These are phyloP conservation scores for Persicaria maculosa DNA, from an alignment of 148 eudicot genomes.

Conservation along the genomic window DNA sequence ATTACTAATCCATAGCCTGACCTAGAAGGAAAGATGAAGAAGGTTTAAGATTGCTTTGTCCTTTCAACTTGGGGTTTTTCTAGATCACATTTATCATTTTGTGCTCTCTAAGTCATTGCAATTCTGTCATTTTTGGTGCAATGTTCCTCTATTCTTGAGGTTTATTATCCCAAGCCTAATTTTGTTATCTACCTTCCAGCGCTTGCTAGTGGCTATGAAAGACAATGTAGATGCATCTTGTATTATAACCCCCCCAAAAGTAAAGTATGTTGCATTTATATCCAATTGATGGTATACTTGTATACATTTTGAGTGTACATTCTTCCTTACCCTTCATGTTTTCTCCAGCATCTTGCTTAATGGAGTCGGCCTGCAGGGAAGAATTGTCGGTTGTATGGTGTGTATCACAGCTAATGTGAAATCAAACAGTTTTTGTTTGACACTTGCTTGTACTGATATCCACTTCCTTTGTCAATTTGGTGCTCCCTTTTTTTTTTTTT, in stretches of 20 bases:
- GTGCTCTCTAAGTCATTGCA: not conserved
- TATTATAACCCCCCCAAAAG: conserved; percentile 57
- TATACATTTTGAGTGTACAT: conserved; percentile 11
- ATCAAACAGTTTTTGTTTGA: not conserved
- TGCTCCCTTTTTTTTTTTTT: not conserved
- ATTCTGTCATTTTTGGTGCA: not conserved
- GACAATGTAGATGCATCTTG: conserved; percentile 80
- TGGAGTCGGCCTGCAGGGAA: conserved; percentile 60
- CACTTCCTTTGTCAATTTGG: conserved; percentile 17
- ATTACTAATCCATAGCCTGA: not conserved
- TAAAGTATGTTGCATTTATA: conserved; percentile 39
- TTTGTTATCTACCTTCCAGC: conserved; percentile 27
- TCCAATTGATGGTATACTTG: not conserved
- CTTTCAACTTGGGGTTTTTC: not conserved
- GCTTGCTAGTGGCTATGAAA: conserved; percentile 59
- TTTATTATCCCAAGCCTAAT: not conserved
- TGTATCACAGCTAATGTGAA: conserved; percentile 17
- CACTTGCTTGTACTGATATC: not conserved
- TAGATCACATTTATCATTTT: not conserved
- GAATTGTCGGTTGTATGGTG: conserved; percentile 48
- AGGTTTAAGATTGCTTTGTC: not conserved
- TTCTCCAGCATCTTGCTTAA: conserved; percentile 70
- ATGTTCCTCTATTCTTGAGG: not conserved
- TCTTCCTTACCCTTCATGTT: conserved; percentile 15
- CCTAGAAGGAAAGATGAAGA: not conserved